Evolutionary conservation across 495 filamentous ascomycete species (phyloP).

Genomic region (Cercophora newfieldiana): DNA sequence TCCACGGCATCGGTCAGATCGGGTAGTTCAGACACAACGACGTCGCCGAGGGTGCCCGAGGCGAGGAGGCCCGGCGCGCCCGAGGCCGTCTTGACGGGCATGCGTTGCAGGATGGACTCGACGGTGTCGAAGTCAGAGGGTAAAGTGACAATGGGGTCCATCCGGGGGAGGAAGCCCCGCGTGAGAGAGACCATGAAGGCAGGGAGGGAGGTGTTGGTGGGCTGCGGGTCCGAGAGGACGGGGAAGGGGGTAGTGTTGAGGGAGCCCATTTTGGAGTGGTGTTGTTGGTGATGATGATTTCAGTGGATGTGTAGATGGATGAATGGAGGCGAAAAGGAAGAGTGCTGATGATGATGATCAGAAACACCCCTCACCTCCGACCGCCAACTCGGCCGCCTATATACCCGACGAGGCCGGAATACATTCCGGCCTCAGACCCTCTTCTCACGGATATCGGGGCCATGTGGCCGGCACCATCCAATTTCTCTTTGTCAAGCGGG

Average conservation of each 20-base stretch:
- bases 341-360: constrained; percentile 21
- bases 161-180: constrained; percentile 73
- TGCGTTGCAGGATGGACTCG: constrained; percentile 66
- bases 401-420: constrained; percentile 60
- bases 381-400: constrained; percentile 45
- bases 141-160: constrained; percentile 59
- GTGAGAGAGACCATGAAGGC: constrained; percentile 87
- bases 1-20: constrained; percentile 72
- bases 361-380: constrained; percentile 30
- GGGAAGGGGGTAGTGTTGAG: constrained; percentile 35
- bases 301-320: neutral
- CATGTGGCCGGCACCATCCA: neutral
- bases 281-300: constrained; percentile 12
- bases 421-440: constrained; percentile 55
- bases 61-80: constrained; percentile 78
- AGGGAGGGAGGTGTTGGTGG: constrained; percentile 54
- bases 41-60: constrained; percentile 65
- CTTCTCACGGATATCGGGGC: neutral
- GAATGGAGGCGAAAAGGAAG: neutral
- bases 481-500: constrained; percentile 36
- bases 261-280: constrained; percentile 39
- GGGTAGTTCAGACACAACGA: constrained; percentile 64
- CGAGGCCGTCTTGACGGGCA: constrained; percentile 69
- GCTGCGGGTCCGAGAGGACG: constrained; percentile 42
- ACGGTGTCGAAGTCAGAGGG: constrained; percentile 70